phyloP scores from a whole-genome alignment of 1,284 basidiomycete species.

The Meripilus lineatus region DNA sequence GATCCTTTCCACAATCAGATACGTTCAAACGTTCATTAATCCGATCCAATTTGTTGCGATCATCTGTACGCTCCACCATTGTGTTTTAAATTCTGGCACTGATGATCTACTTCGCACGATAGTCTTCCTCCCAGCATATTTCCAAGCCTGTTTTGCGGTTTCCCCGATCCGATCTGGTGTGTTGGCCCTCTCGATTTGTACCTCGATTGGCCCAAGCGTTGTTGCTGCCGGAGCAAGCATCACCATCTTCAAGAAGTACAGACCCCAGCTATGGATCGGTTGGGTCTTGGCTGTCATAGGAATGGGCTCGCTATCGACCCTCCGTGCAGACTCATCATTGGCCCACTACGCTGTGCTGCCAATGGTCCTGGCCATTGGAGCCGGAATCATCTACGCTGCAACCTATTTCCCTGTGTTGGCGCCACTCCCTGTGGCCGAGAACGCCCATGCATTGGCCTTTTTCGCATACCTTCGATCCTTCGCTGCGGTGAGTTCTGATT shows the following conservation, averaged over 20 bases:
- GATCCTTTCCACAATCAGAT: background rate
- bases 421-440: slow-evolving; percentile 11
- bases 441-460: slow-evolving; percentile 15
- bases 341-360: background rate
- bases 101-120: background rate
- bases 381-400: slow-evolving; percentile 1
- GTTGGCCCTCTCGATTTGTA: background rate
- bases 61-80: background rate
- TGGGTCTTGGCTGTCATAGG: slow-evolving; percentile 3
- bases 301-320: background rate
- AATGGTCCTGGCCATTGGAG: slow-evolving; percentile 1
- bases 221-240: background rate
- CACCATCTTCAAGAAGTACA: background rate
- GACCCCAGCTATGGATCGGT: slow-evolving; percentile 6
- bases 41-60: background rate
- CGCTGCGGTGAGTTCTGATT: slow-evolving; percentile 9
- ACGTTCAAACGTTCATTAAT: background rate
- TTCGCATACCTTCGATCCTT: slow-evolving; percentile 12
- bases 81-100: no score
- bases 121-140: slow-evolving; percentile 1
- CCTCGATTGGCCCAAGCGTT: background rate
- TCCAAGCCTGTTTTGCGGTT: slow-evolving; percentile 1
- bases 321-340: background rate
- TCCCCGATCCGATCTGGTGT: slow-evolving; percentile 2
- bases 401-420: slow-evolving; percentile 12